Base-by-base conservation (phyloP, 2,329 filamentous ascomycete genomes). In the Magnaporthiopsis rhizophila region DNA sequence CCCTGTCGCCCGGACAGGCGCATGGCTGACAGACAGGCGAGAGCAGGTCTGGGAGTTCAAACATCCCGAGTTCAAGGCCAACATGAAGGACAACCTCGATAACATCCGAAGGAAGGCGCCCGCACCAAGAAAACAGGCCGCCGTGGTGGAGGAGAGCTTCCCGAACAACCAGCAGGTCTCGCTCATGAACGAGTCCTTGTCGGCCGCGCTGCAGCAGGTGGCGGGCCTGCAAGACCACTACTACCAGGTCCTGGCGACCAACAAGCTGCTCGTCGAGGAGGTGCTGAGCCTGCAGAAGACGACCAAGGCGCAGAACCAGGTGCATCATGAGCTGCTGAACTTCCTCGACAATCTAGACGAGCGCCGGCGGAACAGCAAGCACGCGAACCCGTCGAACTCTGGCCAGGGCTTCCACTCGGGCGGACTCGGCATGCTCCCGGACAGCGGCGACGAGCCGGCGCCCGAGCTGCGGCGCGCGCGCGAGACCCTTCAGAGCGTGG, bases 101-200 rank as follows among this genome's bases (percentile, higher is more conserved):
- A 98, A 97, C 70, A 99, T 99, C 72, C 87, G 92, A 71, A 85
- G 95, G 70, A 99, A 99, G 78, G 94, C 95, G 2, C 95, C 95
- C 0, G 92, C 94, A 1, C 91, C 94, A 3, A 83, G 94, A 68
- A 98, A 97, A 74, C 77, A 82, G 3, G 84, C 85, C 28, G 78
- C 79, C 13, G 74, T 80, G 24, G 89, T 88, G 65, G 92, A 97
- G 63, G 83, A 89, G 59, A 24, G 28, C 18, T 88, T 90, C 65
- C 86, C 91, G 30, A 90, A 92, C 1, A 89, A 88, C 30, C 92
- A 96, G 74, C 94, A 97, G 74, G 89, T 97, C 73, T 90, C 94
- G 68, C 84, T 97, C 68, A 85, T 97, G 71, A 94, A 92, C 74
- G 90, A 92, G 71, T 92, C 96, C 70, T 81, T 97, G 62, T 86